These are phyloP conservation scores for Stagonosporopsis cucurbitacearum DNA, from an alignment of 2,329 filamentous ascomycete species.

Conservation along the genomic window DNA sequence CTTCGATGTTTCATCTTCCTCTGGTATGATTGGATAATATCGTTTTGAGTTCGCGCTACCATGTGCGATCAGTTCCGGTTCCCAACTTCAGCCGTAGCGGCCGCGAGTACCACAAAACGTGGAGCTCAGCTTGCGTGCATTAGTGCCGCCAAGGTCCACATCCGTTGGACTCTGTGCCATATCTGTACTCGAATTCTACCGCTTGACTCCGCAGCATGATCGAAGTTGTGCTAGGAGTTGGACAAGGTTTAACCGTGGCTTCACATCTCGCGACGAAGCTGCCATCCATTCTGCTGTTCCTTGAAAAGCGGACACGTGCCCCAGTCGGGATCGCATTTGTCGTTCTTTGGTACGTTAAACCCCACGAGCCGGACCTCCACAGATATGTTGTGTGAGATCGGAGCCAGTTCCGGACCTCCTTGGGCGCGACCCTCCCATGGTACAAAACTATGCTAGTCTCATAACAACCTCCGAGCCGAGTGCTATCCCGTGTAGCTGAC, in stretches of 20 bases:
- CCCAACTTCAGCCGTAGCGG: slow-evolving; percentile 1
- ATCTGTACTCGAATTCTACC: not conserved
- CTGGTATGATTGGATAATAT: not conserved
- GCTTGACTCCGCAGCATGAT: not conserved
- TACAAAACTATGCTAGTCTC: not conserved
- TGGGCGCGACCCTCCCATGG: not conserved
- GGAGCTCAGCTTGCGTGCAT: not conserved
- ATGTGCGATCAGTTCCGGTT: not conserved
- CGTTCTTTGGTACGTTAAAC: not conserved
- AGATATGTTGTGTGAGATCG: not conserved
- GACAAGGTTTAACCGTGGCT: slow-evolving; percentile 1
- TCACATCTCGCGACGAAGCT: not conserved
- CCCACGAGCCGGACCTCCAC: not conserved
- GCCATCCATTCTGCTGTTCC: not conserved
- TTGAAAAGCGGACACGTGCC: not conserved
- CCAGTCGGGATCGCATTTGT: not conserved
- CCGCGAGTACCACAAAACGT: not conserved
- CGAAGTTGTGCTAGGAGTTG: not conserved
- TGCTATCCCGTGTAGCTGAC: not conserved
- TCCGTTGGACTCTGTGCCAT: not conserved
- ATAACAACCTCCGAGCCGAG: not conserved
- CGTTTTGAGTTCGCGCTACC: not conserved
- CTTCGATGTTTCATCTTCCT: not conserved
- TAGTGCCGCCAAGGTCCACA: not conserved
- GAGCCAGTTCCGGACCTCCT: not conserved